Base-by-base conservation (phyloP, 192 early-diverging fungal genomes). In the Backusella luteola region DNA sequence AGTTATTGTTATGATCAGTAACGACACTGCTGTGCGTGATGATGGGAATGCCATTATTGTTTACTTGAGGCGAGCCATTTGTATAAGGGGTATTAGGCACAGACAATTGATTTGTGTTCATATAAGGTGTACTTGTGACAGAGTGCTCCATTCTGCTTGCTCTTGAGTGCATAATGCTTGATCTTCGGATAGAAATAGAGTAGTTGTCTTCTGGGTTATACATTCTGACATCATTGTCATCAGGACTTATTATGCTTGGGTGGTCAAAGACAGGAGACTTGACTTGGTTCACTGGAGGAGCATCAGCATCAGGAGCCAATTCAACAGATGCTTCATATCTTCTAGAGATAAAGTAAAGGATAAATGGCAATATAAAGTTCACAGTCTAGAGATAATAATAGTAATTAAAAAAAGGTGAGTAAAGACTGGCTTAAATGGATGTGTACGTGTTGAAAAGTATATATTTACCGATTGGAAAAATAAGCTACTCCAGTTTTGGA, bases 321-420 rank as follows among this genome's bases (percentile, higher is more conserved):
- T 67, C 76, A 67, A 85, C 63, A 12, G 59, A 76, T 36, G 77
- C 79, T 29, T 56, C 74, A 42, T 81, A 75, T 36, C 67, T 75
- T 42, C 83, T 81, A 4, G 91, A 86, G 41, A 87, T 87, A 56
- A 93, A 86, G 72, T 85, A 94, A 15, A 94, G 82, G 19, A 90
- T 78, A 74, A 92, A 90, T 2, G 92, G 91, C 2, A 91, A 81
- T 36, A 91, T 85, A 74, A 91, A 92, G 77, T 92, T 92, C 67
- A 87, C 88, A n/a, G 81, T 81, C 78, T 79, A 74, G 42, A 29
- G n/a, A 70, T 41, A 39, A 69, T 32, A 34, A 71, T 35, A n/a
- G 34, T 32, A 32, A 32, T 32, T 32, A 32, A 32, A 32, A 32
- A 32, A 32, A 32, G 32, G 32, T 21, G 34, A 26, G 17, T 56